Conservation (phyloP, 2,329 filamentous ascomycete genomes). For the Decorospora gaudefroyi region DNA sequence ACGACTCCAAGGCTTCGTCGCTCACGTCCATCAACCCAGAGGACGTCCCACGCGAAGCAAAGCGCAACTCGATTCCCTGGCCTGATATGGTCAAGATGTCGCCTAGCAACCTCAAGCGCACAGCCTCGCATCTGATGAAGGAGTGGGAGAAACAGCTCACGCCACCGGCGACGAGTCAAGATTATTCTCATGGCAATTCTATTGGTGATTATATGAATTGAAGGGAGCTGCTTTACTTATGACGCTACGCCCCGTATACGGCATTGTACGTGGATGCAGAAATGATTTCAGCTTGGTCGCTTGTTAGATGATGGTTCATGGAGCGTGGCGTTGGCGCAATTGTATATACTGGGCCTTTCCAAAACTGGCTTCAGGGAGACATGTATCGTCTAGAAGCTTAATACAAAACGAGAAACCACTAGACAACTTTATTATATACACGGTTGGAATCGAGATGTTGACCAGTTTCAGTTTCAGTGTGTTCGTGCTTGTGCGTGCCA, state of each 20-base stretch:
- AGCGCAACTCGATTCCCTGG: slow-evolving; percentile 60
- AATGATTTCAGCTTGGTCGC: slow-evolving; percentile 20
- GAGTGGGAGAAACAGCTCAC: slow-evolving; percentile 86
- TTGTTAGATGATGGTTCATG: slow-evolving; percentile 24
- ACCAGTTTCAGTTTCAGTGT: no score
- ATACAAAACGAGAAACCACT: slow-evolving; percentile 12
- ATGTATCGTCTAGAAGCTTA: slow-evolving; percentile 14
- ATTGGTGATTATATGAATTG: slow-evolving; percentile 44
- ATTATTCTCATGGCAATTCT: slow-evolving; percentile 44
- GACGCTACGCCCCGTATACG: slow-evolving; percentile 39
- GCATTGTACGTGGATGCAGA: slow-evolving; percentile 29
- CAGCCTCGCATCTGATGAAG: slow-evolving; percentile 82
- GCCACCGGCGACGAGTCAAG: slow-evolving; percentile 47
- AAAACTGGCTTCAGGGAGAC: slow-evolving; percentile 17
- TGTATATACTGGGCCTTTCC: slow-evolving; percentile 13
- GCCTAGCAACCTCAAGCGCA: slow-evolving; percentile 77
- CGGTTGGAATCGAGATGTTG: no score
- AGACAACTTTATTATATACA: no score
- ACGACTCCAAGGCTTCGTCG: slow-evolving; percentile 47
- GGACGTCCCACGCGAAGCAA: slow-evolving; percentile 30
- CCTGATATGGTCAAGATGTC: slow-evolving; percentile 72
- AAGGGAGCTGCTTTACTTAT: slow-evolving; percentile 23
- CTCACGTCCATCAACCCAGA: slow-evolving; percentile 33
- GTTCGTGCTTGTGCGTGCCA: no score
- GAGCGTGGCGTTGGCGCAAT: slow-evolving; percentile 23